Conservation (phyloP, 345 rosid species). For the Eucalyptus cloeziana region DNA sequence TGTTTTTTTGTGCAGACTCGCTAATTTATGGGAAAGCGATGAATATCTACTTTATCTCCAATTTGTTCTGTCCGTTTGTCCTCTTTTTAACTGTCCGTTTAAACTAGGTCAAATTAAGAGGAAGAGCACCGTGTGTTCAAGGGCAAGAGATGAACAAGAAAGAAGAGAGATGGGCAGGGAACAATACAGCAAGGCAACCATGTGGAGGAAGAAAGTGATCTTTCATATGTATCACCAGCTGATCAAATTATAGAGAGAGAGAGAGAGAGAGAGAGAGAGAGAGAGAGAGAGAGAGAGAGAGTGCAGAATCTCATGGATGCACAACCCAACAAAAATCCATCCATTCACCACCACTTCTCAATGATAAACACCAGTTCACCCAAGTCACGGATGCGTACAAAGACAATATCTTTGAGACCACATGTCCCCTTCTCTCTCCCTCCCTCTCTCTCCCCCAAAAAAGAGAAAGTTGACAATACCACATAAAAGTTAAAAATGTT, state of each 20-base stretch:
- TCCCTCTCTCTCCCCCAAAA: not conserved
- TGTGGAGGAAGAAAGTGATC: conserved; percentile 1
- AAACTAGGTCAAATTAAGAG: not conserved
- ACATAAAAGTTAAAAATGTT: not conserved
- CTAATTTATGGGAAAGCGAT: not conserved
- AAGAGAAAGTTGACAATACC: not conserved
- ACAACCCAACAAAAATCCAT: not conserved
- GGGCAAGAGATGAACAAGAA: not conserved
- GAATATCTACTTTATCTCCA: not conserved
- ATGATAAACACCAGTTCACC: not conserved
- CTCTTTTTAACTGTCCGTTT: not conserved
- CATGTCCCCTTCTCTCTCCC: not conserved
- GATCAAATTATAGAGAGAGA: not conserved
- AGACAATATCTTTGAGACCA: not conserved
- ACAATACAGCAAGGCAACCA: conserved; percentile 16
- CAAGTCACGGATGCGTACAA: not conserved
- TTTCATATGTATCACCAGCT: not conserved
- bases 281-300: not conserved
- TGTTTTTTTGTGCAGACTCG: not conserved
- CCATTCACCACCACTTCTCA: not conserved
- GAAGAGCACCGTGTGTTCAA: not conserved
- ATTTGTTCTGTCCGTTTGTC: not conserved
- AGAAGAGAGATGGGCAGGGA: not conserved
- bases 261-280: not conserved
- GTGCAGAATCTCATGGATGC: not conserved